phyloP scores from a whole-genome alignment of 306 rosid species.

The Parietaria judaica region DNA sequence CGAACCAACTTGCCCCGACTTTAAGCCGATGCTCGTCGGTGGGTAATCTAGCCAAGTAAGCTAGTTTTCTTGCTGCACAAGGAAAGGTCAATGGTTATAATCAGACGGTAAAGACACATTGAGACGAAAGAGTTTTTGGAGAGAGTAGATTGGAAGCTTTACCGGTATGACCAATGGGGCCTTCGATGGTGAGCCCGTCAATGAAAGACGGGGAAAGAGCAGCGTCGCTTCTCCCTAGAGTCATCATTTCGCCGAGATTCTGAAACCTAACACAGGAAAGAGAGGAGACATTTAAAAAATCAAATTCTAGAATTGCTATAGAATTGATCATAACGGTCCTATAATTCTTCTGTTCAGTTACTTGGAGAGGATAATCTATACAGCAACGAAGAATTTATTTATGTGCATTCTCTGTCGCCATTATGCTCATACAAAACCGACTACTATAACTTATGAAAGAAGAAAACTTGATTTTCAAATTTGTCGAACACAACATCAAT shows the following conservation, averaged over 20 bases:
- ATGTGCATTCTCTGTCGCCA: too few relatives aligned
- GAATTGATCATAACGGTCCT: too few relatives aligned
- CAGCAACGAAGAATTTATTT: too few relatives aligned
- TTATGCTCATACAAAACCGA: too few relatives aligned
- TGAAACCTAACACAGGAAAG: conserved; percentile 53
- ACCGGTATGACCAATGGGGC: conserved; percentile 87
- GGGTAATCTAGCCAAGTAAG: conserved; percentile 87
- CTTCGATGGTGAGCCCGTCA: conserved; percentile 86
- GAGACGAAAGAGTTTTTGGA: not conserved
- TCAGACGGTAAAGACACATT: not conserved
- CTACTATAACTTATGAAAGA: too few relatives aligned
- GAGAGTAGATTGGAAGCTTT: conserved; percentile 5
- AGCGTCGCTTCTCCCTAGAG: conserved; percentile 83
- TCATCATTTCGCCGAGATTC: conserved; percentile 96
- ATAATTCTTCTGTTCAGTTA: too few relatives aligned
- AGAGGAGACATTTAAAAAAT: not conserved
- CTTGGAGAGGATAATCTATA: too few relatives aligned
- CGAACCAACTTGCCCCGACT: conserved; percentile 93
- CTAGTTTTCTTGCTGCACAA: conserved; percentile 84
- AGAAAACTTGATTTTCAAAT: too few relatives aligned
- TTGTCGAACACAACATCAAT: too few relatives aligned
- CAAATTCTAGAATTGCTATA: not conserved
- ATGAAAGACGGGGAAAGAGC: conserved; percentile 84
- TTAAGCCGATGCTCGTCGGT: conserved; percentile 81
- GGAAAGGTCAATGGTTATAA: conserved; percentile 5